Percentiles rank a stretch among this genome's conserved stretches.
phyloP scores from a whole-genome alignment of 139 green algal genomes.

The Dunaliella sp. region DNA sequence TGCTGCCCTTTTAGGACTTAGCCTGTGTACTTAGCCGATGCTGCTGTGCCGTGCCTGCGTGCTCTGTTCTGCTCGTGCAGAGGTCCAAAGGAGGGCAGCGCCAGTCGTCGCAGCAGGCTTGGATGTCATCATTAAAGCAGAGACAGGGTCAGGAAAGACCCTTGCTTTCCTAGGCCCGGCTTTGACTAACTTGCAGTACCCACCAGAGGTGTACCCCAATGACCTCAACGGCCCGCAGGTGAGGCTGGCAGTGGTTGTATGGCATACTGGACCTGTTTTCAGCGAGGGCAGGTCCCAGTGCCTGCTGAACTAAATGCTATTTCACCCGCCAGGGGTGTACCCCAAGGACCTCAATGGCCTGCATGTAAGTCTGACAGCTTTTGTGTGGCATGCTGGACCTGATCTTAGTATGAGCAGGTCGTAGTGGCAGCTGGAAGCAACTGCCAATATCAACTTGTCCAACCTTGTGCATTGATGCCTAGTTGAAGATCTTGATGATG shows the following conservation, averaged over 20 bases:
- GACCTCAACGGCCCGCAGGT: conserved; percentile 61
- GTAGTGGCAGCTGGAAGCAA: no score
- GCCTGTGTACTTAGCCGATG: neutral
- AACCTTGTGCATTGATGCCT: no score
- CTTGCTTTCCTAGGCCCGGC: conserved; percentile 73
- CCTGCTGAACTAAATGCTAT: no score
- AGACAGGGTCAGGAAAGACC: conserved; percentile 83
- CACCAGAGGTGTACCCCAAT: conserved; percentile 65
- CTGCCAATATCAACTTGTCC: no score
- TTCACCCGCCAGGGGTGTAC: conserved; percentile 69
- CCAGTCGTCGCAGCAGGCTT: conserved; percentile 51
- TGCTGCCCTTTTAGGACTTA: neutral
- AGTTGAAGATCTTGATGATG: no score
- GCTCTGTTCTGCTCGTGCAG: conserved; percentile 42
- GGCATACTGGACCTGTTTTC: no score
- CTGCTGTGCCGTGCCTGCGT: neutral
- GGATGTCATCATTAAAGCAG: conserved; percentile 62
- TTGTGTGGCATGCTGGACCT: no score
- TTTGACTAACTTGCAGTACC: conserved; percentile 65
- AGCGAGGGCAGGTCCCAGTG: no score
- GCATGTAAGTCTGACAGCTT: no score
- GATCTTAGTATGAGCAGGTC: no score
- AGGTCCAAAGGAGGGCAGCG: conserved; percentile 67
- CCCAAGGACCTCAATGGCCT: conserved; percentile 68
- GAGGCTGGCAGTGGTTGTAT: no score